These are phyloP conservation scores for Serendipita sp. DNA, from an alignment of 768 basidiomycete genomes.

Conservation along the genomic window DNA sequence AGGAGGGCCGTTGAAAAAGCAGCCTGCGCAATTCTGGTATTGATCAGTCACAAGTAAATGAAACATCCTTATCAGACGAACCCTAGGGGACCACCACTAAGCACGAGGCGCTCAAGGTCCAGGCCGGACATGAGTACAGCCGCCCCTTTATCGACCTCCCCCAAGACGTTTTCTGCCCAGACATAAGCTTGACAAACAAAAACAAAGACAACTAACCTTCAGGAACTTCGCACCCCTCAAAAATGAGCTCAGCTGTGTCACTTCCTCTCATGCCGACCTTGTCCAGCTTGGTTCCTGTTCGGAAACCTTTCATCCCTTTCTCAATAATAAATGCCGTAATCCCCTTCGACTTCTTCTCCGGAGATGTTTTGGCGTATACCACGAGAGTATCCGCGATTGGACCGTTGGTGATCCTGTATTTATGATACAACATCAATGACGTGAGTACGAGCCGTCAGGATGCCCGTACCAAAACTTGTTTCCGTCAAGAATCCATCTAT, in stretches of 20 bases:
- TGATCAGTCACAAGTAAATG: too few relatives aligned
- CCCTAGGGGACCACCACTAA: slow-evolving; percentile 85
- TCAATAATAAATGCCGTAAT: slow-evolving; percentile 89
- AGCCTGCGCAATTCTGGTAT: slow-evolving; percentile 36
- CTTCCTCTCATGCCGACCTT: slow-evolving; percentile 96
- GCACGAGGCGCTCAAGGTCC: slow-evolving; percentile 79
- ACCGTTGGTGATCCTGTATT: slow-evolving; percentile 84
- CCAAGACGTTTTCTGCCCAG: slow-evolving; percentile 63
- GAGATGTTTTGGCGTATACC: slow-evolving; percentile 82
- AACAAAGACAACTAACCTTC: slow-evolving; percentile 42
- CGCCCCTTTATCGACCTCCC: slow-evolving; percentile 62
- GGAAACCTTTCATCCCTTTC: slow-evolving; percentile 67
- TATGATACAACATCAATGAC: neutral
- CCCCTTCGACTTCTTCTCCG: slow-evolving; percentile 64
- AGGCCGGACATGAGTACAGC: slow-evolving; percentile 88
- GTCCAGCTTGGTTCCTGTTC: slow-evolving; percentile 79
- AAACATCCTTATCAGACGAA: neutral
- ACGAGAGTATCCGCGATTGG: slow-evolving; percentile 81
- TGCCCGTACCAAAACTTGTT: slow-evolving; percentile 76
- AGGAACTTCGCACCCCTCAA: slow-evolving; percentile 80
- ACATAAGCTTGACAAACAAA: neutral
- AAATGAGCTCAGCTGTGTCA: slow-evolving; percentile 86
- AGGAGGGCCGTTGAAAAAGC: slow-evolving; percentile 79
- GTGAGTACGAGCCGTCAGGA: neutral
- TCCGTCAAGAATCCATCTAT: slow-evolving; percentile 70